Percentiles rank a stretch among this genome's conserved stretches.
These are phyloP conservation scores for Pythium myriotylum DNA, from an alignment of 352 stramenopile genomes.

Conservation along the genomic window DNA sequence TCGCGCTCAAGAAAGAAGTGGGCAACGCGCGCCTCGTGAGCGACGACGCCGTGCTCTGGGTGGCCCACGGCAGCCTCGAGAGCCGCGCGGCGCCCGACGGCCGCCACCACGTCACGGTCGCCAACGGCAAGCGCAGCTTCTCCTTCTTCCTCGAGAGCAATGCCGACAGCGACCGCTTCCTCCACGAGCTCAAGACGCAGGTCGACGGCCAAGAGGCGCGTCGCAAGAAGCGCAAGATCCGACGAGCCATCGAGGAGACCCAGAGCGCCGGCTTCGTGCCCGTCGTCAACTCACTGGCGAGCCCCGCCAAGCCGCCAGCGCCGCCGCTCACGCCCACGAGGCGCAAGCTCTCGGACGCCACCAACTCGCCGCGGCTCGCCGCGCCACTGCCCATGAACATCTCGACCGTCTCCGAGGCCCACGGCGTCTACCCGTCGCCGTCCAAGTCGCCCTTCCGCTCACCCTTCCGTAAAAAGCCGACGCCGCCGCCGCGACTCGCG, in stretches of 20 bases:
- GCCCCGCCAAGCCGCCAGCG: constrained; percentile 39
- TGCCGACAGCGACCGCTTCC: constrained; percentile 50
- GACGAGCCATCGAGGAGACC: constrained; percentile 51
- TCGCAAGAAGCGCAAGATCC: constrained; percentile 83
- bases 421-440: constrained; percentile 44
- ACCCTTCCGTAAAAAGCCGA: constrained; percentile 72
- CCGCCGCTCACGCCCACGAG: constrained; percentile 42
- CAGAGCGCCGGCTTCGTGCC: constrained; percentile 69
- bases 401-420: constrained; percentile 42
- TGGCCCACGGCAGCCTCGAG: constrained; percentile 50
- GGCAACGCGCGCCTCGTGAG: constrained; percentile 80
- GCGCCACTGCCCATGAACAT: constrained; percentile 49
- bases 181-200: constrained; percentile 66
- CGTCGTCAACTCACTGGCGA: constrained; percentile 69
- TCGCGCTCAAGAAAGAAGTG: constrained; percentile 79
- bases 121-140: constrained; percentile 68
- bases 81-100: constrained; percentile 33
- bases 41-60: constrained; percentile 72
- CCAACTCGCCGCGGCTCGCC: constrained; percentile 49
- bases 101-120: constrained; percentile 46
- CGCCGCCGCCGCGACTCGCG: constrained; percentile 30
- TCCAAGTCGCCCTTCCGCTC: constrained; percentile 46
- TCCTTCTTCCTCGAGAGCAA: constrained; percentile 56
- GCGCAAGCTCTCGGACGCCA: constrained; percentile 44
- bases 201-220: constrained; percentile 67